Evolutionary conservation across 2,329 filamentous ascomycete species (phyloP), one percentile per base, ranked within the genome.

Genomic region (Periglandula ipomoeae): DNA sequence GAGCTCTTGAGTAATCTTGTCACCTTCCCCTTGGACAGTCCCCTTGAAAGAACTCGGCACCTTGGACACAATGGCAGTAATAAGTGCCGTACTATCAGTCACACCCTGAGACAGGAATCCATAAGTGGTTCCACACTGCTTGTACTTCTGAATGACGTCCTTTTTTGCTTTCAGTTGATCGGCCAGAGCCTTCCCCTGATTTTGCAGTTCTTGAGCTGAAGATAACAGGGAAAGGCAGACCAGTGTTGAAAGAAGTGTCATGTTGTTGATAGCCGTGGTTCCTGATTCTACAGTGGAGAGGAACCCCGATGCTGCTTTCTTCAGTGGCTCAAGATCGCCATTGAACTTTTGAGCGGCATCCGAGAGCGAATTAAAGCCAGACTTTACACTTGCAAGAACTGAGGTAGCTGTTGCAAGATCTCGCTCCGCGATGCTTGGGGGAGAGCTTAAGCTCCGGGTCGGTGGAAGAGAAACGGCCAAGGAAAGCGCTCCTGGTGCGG

Each of bases 311-410:
- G 50, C 50, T 27, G 51, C 43, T 13, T 9, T 9, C 17, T 49
- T 44, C 8, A 54, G 34, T 1, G 46, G 48, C n/a, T 7, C 32
- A 30, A 37, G 8, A 27, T 54, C 50, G 24, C 50, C 50, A 17
- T 50, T 43, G 48, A 51, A 54, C 13, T 17, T 40, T 7, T 40
- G 34, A 13, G 48, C 46, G 4, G 52, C 52, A 15, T 8, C 20
- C 23, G 39, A 43, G 17, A 54, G 38, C 35, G 38, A 37, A 37
- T n/a, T 24, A 0, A 52, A 51, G 34, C 50, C 50, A 9, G 27
- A 43, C 26, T 46, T 50, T 15, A 54, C 50, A 5, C 48, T 43
- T n/a, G 43, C 44, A 17, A 54, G 50, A 13, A 54, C 52, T 8
- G 46, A 47, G 5, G 43, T 52, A 41, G 47, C 52, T 3, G 50